Conservation (phyloP, 2,329 filamentous ascomycete genomes). For the Triangularia verruculosa region DNA sequence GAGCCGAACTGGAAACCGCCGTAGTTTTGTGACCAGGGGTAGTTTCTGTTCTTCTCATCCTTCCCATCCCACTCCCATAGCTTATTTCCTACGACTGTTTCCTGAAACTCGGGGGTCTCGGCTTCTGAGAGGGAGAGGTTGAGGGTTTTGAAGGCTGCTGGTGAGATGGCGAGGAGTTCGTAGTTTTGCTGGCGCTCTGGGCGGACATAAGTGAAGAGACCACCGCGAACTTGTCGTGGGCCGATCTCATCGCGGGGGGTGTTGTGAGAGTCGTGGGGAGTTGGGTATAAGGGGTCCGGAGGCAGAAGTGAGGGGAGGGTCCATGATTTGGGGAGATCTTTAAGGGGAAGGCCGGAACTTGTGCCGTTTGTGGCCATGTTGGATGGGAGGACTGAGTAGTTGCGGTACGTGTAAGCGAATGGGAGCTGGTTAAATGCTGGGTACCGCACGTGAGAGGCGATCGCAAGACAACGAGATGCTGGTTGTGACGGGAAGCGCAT, state of each 20-base stretch:
- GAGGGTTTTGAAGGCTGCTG: constrained; percentile 75
- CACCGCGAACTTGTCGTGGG: constrained; percentile 79
- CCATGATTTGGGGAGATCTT: constrained; percentile 52
- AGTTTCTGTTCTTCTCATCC: constrained; percentile 48
- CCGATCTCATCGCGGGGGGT: constrained; percentile 73
- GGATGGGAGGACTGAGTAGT: constrained; percentile 9
- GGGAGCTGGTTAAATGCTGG: constrained; percentile 12
- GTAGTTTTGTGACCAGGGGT: constrained; percentile 98
- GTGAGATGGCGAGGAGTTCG: constrained; percentile 78
- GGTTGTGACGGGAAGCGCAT: constrained; percentile 26
- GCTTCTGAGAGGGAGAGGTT: constrained; percentile 69
- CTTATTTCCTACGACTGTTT: constrained; percentile 77
- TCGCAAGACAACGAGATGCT: constrained; percentile 26
- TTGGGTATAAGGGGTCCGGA: constrained; percentile 73
- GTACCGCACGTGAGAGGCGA: constrained; percentile 24
- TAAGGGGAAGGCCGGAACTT: neutral
- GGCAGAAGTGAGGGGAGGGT: constrained; percentile 66
- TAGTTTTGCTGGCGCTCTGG: constrained; percentile 70
- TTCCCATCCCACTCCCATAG: constrained; percentile 75
- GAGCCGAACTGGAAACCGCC: constrained; percentile 78
- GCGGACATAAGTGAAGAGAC: constrained; percentile 86
- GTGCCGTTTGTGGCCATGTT: constrained; percentile 22
- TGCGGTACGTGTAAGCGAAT: constrained; percentile 6
- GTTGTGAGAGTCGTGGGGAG: constrained; percentile 75
- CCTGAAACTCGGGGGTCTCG: constrained; percentile 68